Base-by-base conservation (phyloP, 2,329 filamentous ascomycete species). In the Diaporthe destruens region DNA sequence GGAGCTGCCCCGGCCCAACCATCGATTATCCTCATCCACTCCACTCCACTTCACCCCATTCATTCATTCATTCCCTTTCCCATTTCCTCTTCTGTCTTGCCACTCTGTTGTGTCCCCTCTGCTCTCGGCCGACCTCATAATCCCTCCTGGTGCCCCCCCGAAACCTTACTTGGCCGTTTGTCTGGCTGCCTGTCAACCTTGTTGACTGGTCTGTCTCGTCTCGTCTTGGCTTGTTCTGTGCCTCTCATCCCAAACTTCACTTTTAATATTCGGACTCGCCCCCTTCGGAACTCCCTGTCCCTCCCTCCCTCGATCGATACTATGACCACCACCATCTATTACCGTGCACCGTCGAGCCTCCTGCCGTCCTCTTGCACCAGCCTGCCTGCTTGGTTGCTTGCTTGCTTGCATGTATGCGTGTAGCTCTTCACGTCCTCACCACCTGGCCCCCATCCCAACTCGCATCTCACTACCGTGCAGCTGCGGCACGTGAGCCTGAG, bases 401-500 rank as follows among this genome's bases (percentile, higher is more conserved):
- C 61, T 39, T 53, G 47, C 47, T 53, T 39, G 47, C 47, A 53
- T 39, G n/a, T 32, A 51, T 39, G 47, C 47, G 39, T 39, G n/a
- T 32, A 51, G 29, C 25, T 51, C 29, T 51, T 23, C 11, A 51
- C n/a, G 9, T 49, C 44, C 25, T 65, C 29, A 39, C 44, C 44
- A 51, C 20, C 51, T n/a, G 32, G 61, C 61, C 44, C 61, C 61
- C 29, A 51, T 25, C 29, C 61, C 51, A 12, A 36, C 61, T 51
- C 32, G 29, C 61, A 65, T 65, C 44, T 29, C 44, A 65, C 61
- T 53, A 20, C 61, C 32, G 61, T 66, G 61, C 61, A 66, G 61
- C 47, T 49, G 61, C 47, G 51, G 61, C 47, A 53, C 61, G 47
- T 66, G 61, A 66, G 61, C 61, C 51, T 65, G 42, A 36, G 61